Percentiles rank a stretch among this genome's conserved stretches.
Conservation (phyloP, 2,329 filamentous ascomycete species). For the Colletotrichum neosansevieriae region DNA sequence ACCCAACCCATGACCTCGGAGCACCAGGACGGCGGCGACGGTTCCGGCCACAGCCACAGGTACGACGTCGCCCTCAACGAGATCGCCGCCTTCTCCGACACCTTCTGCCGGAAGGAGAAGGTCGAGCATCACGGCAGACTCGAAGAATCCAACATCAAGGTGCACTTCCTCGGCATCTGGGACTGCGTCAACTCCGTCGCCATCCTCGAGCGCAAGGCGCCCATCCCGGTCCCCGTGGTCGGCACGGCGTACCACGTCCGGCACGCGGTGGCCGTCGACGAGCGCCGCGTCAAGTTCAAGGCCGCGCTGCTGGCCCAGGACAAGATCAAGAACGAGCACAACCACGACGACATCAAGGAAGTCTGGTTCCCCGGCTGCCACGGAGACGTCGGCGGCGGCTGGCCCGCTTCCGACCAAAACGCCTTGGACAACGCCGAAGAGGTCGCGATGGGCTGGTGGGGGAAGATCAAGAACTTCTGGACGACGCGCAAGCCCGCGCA, state of each 20-base stretch:
- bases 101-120: conserved; percentile 58
- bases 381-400: conserved; percentile 66
- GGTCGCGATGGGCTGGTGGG: conserved; percentile 45
- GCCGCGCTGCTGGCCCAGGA: conserved; percentile 60
- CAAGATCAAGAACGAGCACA: conserved; percentile 44
- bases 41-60: conserved; percentile 43
- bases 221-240: conserved; percentile 52
- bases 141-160: conserved; percentile 54
- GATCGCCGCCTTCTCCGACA: conserved; percentile 59
- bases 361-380: conserved; percentile 69
- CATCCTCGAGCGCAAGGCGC: conserved; percentile 53
- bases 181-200: conserved; percentile 66
- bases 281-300: conserved; percentile 68
- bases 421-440: conserved; percentile 44
- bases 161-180: conserved; percentile 68
- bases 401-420: conserved; percentile 51
- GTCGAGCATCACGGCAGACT: conserved; percentile 26
- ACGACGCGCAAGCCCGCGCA: conserved; percentile 49
- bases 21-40: neutral
- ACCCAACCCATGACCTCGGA: neutral
- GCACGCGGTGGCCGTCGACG: conserved; percentile 66
- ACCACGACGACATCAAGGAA: conserved; percentile 58
- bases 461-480: conserved; percentile 52
- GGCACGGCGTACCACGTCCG: conserved; percentile 60
- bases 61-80: conserved; percentile 48